Conservation (phyloP, 2,329 filamentous ascomycete genomes). For the Fusarium chaquense region DNA sequence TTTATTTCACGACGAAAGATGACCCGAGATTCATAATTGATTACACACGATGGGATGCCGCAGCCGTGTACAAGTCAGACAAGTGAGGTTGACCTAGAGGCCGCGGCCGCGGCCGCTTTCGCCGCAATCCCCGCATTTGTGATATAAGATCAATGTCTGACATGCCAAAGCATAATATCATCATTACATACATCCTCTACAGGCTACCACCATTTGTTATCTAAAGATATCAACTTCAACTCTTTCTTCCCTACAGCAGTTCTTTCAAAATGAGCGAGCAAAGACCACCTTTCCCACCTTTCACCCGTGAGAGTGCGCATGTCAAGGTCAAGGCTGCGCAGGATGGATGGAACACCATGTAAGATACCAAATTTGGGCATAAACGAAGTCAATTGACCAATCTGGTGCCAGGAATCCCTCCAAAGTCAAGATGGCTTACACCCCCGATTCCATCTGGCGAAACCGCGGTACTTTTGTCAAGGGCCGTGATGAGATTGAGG, state of each 20-base stretch:
- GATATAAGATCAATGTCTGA: background rate
- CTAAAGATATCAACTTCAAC: background rate
- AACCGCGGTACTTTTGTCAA: slow-evolving; percentile 78
- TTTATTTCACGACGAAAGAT: no score
- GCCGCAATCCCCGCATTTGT: slow-evolving; percentile 12
- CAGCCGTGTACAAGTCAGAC: background rate
- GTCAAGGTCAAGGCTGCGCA: slow-evolving; percentile 88
- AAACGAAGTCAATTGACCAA: background rate
- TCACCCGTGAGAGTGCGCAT: slow-evolving; percentile 76
- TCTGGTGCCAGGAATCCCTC: slow-evolving; percentile 67
- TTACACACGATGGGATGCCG: background rate
- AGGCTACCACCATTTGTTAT: background rate
- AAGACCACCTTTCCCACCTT: slow-evolving; percentile 72
- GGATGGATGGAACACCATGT: slow-evolving; percentile 84
- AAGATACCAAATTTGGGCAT: slow-evolving; percentile 31
- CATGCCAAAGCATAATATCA: background rate
- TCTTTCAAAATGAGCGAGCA: slow-evolving; percentile 29
- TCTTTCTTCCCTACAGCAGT: background rate
- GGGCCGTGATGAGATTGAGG: slow-evolving; percentile 75
- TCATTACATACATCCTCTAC: background rate
- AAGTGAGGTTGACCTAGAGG: background rate
- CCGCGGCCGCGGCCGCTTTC: background rate
- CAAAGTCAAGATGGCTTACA: slow-evolving; percentile 78
- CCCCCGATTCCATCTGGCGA: slow-evolving; percentile 81
- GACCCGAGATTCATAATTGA: background rate